Conservation (phyloP, 108 stramenopile genomes). For the Skeletonema potamos region DNA sequence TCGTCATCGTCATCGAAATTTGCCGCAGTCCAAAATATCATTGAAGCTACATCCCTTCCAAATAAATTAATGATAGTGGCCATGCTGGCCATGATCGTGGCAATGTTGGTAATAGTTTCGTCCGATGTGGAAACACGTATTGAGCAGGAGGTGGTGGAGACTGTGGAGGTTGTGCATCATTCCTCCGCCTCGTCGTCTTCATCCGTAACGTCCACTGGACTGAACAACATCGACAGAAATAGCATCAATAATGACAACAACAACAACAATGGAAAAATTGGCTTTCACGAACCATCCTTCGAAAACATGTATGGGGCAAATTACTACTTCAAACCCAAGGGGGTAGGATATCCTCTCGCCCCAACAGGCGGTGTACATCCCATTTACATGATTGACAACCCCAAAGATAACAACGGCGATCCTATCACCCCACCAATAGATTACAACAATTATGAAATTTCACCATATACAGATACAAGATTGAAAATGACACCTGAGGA, state of each 20-base stretch:
- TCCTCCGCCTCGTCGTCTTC: neutral
- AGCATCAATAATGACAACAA: too few species aligned
- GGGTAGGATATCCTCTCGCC: slow-evolving; percentile 25
- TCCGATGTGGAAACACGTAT: neutral
- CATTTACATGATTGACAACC: slow-evolving; percentile 14
- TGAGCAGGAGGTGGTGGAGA: neutral
- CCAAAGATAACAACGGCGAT: neutral
- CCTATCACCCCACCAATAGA: neutral
- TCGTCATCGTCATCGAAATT: neutral
- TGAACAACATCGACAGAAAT: too few species aligned
- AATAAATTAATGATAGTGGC: neutral
- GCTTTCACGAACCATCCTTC: slow-evolving; percentile 26
- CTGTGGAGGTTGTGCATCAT: slow-evolving; percentile 1
- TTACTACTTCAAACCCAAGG: slow-evolving; percentile 31
- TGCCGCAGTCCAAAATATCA: neutral
- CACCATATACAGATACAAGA: slow-evolving; percentile 36
- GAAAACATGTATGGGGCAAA: slow-evolving; percentile 14
- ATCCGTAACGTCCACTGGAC: too few species aligned
- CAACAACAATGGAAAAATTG: too few species aligned
- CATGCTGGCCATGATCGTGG: neutral
- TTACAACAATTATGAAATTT: slow-evolving; percentile 16
- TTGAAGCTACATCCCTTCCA: neutral
- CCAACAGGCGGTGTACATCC: slow-evolving; percentile 36
- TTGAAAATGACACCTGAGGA: slow-evolving; percentile 23
- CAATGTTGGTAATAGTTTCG: neutral